Base-by-base conservation (phyloP, 352 stramenopile genomes). In the Pythium periplocum region DNA sequence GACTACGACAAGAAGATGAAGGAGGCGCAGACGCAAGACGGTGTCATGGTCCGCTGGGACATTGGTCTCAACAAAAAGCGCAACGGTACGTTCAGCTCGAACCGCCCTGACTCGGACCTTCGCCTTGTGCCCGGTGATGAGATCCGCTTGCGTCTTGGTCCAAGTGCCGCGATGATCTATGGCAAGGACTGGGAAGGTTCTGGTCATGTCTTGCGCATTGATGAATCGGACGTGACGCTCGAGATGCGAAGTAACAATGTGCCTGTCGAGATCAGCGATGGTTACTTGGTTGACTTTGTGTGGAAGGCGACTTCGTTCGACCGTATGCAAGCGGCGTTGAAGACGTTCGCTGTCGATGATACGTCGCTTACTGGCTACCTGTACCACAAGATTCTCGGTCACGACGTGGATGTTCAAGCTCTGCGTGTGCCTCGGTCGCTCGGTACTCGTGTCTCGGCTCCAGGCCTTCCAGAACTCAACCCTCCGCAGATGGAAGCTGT, bases 1-100 rank as follows among this genome's bases (percentile, higher is more conserved):
- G 97, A 99, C 75, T 99, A 99, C 59, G 97, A 99, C 79, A 98
- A 98, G 68, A 96, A 98, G 68, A 98, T 99, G 78, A 99, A 99
- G 70, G 96, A 99, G 59, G 82, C 85, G 56, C 82, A 99, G 71
- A 98, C 87, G 0, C 93, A 99, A 62, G 96, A 99, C 50, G 87
- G 81, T 30, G 79, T 98, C 10, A 78, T 78, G 53, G 78, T 98
- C 39, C 73, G 87, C 6, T 99, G 96, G 96, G 94, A 98, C 56
- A 96, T 96, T 33, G 96, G 93, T 43, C 76, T 99, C 12, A 97
- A 96, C 60, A 98, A 98, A 61, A 98, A 98, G 60, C 90, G 93
- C 66, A 97, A 98, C 57, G 96, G 89, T 1, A 96, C 96, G 39
- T 99, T 99, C 71, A 90, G 81, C 10, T 97, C 94, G 62, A 95